Conservation (phyloP, 2,329 filamentous ascomycete genomes). For the Orbilia ellipsospora region DNA sequence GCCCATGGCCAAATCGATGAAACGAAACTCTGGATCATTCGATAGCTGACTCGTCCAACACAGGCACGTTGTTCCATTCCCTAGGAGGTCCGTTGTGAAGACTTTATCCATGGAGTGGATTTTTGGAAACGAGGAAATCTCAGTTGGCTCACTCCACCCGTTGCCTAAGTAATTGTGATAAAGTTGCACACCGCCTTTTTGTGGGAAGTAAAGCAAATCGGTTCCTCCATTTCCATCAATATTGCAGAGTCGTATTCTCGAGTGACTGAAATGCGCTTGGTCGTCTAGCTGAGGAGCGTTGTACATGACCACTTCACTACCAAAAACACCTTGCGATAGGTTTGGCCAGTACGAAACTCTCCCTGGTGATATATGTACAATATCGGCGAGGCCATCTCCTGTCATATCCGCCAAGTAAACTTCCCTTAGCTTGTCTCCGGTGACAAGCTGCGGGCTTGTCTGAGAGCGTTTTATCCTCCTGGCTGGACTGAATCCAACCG, state of each 20-base stretch:
- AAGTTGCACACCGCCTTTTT: neutral
- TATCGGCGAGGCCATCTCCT: constrained; percentile 55
- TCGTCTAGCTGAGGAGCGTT: neutral
- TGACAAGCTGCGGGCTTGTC: constrained; percentile 30
- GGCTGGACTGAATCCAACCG: neutral
- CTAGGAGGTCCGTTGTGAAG: neutral
- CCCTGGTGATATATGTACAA: constrained; percentile 59
- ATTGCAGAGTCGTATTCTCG: constrained; percentile 21
- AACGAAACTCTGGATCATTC: neutral
- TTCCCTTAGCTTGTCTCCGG: neutral
- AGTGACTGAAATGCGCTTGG: constrained; percentile 26
- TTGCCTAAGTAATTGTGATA: constrained; percentile 44
- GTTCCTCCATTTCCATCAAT: constrained; percentile 43
- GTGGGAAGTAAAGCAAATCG: constrained; percentile 30
- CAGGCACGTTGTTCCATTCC: neutral
- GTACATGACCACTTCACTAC: neutral
- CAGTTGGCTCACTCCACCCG: constrained; percentile 14
- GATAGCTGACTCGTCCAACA: neutral
- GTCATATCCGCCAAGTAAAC: constrained; percentile 59
- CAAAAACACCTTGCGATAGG: neutral
- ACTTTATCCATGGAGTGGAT: neutral
- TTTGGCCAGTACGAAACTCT: constrained; percentile 60
- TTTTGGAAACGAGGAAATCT: constrained; percentile 9
- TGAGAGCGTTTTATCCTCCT: neutral
- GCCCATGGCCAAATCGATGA: neutral